phyloP scores from a whole-genome alignment of 805 yeast species.

The Candida succiphila region DNA sequence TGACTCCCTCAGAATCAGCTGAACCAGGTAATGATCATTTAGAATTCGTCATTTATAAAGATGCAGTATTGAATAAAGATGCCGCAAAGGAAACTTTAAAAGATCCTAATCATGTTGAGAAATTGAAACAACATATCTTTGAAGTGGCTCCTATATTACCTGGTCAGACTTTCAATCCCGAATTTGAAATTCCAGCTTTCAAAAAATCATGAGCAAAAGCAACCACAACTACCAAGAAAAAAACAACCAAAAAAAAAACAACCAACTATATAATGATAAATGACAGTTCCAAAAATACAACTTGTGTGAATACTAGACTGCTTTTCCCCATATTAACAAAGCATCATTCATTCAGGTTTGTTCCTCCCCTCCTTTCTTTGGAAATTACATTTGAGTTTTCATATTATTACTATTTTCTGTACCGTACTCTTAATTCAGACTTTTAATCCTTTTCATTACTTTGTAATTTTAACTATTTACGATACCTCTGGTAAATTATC shows the following conservation, averaged over 20 bases:
- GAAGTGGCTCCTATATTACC: slow-evolving; percentile 74
- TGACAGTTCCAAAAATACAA: too few relatives aligned
- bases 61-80: slow-evolving; percentile 29
- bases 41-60: slow-evolving; percentile 59
- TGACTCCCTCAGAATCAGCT: slow-evolving; percentile 22
- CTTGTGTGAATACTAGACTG: background rate
- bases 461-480: too few relatives aligned
- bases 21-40: slow-evolving; percentile 30
- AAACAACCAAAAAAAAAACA: too few relatives aligned
- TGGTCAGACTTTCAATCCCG: slow-evolving; percentile 60
- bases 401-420: background rate
- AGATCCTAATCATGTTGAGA: slow-evolving; percentile 24
- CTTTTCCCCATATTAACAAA: too few relatives aligned
- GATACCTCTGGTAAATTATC: background rate
- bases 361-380: background rate
- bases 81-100: slow-evolving; percentile 29
- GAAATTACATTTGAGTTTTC: background rate
- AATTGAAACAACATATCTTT: slow-evolving; percentile 45
- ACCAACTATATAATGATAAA: background rate
- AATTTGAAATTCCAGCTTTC: slow-evolving; percentile 61
- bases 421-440: background rate
- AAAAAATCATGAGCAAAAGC: slow-evolving; percentile 29
- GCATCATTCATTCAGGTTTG: too few relatives aligned
- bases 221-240: background rate
- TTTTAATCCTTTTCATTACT: background rate